phyloP scores from a whole-genome alignment of 345 rosid genomes.

The Hirschfeldia incana region DNA sequence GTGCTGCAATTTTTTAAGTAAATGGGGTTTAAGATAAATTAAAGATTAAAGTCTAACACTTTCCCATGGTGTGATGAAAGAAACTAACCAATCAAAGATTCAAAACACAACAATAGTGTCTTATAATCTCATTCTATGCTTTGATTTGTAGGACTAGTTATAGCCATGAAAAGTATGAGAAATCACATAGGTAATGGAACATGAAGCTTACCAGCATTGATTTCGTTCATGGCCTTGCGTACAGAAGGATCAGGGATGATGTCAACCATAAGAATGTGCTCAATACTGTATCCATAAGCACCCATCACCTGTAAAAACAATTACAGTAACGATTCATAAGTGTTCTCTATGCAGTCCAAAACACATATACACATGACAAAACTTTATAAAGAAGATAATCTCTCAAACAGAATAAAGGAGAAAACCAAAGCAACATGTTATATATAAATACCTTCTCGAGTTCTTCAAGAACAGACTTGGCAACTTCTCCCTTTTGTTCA shows the following conservation, averaged over 20 bases:
- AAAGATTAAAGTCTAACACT: not conserved
- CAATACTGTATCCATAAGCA: conserved; percentile 92
- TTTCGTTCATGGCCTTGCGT: conserved; percentile 97
- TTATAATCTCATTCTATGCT: not conserved
- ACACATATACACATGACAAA: not conserved
- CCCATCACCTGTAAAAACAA: conserved; percentile 74
- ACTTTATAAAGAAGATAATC: not conserved
- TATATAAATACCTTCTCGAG: conserved; percentile 69
- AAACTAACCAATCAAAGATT: not conserved
- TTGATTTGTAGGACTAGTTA: not conserved
- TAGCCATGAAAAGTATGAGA: not conserved
- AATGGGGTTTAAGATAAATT: not conserved
- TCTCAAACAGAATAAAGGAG: not conserved
- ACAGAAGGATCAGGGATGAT: conserved; percentile 88
- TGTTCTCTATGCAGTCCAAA: not conserved
- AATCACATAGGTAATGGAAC: not conserved
- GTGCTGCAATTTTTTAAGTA: conserved; percentile 54
- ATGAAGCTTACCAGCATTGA: conserved; percentile 75
- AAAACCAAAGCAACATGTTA: not conserved
- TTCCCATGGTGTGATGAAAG: not conserved
- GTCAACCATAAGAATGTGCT: conserved; percentile 97
- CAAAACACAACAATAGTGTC: not conserved
- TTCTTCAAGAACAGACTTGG: conserved; percentile 88
- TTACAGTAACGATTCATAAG: conserved; percentile 2
- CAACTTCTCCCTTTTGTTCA: conserved; percentile 98